Conservation (phyloP, 2,329 filamentous ascomycete genomes). For the Paracoccidioides lutzii region DNA sequence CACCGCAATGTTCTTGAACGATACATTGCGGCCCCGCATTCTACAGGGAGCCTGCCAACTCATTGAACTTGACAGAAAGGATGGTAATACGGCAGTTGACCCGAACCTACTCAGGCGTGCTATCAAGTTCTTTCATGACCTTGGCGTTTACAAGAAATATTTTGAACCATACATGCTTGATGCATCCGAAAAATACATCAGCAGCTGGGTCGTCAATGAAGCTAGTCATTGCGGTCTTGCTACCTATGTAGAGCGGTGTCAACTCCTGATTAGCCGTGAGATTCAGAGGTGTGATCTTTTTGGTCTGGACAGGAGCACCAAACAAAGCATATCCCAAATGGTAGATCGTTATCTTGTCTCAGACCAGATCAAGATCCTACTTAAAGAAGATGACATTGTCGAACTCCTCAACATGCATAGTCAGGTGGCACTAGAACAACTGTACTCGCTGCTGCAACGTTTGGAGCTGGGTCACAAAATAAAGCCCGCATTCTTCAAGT, state of each 20-base stretch:
- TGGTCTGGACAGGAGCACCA: constrained; percentile 71
- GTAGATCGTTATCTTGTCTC: constrained; percentile 62
- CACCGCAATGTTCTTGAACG: constrained; percentile 43
- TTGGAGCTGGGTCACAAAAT: constrained; percentile 58
- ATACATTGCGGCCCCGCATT: constrained; percentile 40
- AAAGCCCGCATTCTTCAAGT: constrained; percentile 60
- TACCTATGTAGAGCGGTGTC: constrained; percentile 60
- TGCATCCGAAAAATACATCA: constrained; percentile 55
- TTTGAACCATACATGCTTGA: constrained; percentile 69
- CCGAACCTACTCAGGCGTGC: constrained; percentile 56
- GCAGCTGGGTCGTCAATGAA: constrained; percentile 54
- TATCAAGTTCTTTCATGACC: constrained; percentile 72
- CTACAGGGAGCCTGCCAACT: constrained; percentile 64
- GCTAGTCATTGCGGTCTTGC: constrained; percentile 51
- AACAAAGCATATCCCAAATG: constrained; percentile 58
- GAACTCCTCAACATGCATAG: constrained; percentile 61
- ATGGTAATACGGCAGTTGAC: constrained; percentile 43
- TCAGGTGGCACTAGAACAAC: constrained; percentile 54
- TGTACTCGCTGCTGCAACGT: constrained; percentile 66
- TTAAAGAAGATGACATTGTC: constrained; percentile 54
- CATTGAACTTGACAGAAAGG: constrained; percentile 56
- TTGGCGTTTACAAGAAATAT: constrained; percentile 62
- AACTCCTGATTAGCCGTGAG: constrained; percentile 58
- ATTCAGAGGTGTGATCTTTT: constrained; percentile 64
- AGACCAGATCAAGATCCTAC: constrained; percentile 51